Evolutionary conservation across 108 stramenopile species (phyloP), one percentile per base, ranked within the genome.

Genomic region (Cyclotella cryptica): DNA sequence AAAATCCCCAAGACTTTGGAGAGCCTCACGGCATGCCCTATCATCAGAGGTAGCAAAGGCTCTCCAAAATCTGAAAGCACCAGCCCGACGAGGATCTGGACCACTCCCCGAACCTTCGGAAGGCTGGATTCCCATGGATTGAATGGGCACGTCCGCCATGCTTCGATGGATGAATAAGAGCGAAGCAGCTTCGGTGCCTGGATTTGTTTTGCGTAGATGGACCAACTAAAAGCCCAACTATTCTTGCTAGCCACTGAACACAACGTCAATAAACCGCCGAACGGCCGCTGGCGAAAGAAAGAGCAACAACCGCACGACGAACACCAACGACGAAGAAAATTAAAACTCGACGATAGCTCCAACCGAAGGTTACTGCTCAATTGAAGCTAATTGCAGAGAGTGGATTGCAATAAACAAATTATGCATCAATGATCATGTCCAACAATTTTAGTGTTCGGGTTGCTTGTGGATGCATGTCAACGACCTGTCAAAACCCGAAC

Each of bases 341-440:
- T 35, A 5, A 35, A 35, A 35, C 35, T 35, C 35, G 6, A 35
- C 35, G n/a, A 49, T 7, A 49, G 15, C 47, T 49, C 3, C 47
- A 49, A n/a, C 15, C n/a, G 47, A 49, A 49, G 3, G n/a, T 7
- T 17, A 7, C 2, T n/a, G 15, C 47, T 17, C 47, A 3, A 9
- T 9, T 49, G 47, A 7, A 49, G 47, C 47, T 49, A 49, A 49
- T 49, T 49, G 47, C n/a, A n/a, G 47, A 49, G 47, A 49, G 47
- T 49, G 47, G 47, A n/a, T n/a, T n/a, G 47, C 47, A 49, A 49
- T 49, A 49, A n/a, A 49, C 47, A 49, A 49, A 3, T 49, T n/a
- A n/a, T 17, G 47, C n/a, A n/a, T n/a, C n/a, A 9, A 9, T 3
- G 2, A n/a, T 3, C 9, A 3, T n/a, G n/a, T n/a, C n/a, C 9